Evolutionary conservation across 306 rosid species (phyloP), one percentile per base, ranked within the genome.

Genomic region (Oxytropis ochrocephala): DNA sequence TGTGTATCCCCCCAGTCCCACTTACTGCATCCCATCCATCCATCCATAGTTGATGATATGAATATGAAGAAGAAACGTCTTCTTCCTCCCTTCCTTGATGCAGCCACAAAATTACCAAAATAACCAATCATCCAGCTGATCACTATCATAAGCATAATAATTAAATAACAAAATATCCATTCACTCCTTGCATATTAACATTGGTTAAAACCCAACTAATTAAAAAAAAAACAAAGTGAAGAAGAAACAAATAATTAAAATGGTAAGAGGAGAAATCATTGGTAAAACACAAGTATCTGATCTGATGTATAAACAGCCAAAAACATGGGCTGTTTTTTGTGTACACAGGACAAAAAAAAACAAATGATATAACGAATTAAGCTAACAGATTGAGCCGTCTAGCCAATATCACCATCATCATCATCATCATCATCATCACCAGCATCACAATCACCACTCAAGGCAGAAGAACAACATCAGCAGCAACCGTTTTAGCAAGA

Each of bases 391-490:
- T 86, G 91, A 86, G 91, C 91, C 91, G 63, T 83, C 78, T 67
- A 76, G 91, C 91, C 91, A 86, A 84, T 84, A 87, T 81, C 91
- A 87, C 88, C 82, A 73, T 43, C 76, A 73, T 42, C 76, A 73
- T 30, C 70, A 71, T n/a, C 63, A 73, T 53, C 81, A 67, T n/a
- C 82, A 73, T 43, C 76, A 73, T 42, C 76, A 73, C 36, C 70
- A 71, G 14, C 63, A 73, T 53, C 81, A 67, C 27, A 78, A 75
- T 77, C 78, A 84, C 41, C 61, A 78, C 73, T 47, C 39, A 63
- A 58, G 76, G 74, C 44, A 69, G 54, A 7, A 59, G 43, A 38
- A 33, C 43, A 38, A 2, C 43, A 38, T 5, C 43, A 38, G 38
- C 6, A 33, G 38, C 38, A 33, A 33, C 67, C n/a, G n/a, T n/a